Evolutionary conservation across 1,139 yeast species (phyloP), one percentile per base, ranked within the genome.

Genomic region (Kodamaea suecica): DNA sequence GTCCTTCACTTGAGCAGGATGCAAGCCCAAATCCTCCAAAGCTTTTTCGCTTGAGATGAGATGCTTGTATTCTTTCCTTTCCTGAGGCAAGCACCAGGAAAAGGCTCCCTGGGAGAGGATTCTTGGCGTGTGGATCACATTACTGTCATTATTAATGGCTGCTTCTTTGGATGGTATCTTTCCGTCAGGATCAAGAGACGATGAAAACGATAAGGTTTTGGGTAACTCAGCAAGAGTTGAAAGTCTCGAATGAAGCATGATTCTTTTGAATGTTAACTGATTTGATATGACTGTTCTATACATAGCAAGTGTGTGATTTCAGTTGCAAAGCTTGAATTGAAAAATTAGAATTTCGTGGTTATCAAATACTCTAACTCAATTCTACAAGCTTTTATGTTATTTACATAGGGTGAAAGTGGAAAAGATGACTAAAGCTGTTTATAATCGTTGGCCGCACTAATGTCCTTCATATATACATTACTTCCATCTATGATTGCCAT

Each of bases 1-100:
- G 26, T 69, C 63, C 3, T 66, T 52, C 9, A 55, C 55, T 29
- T 70, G 74, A 1, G 38, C 35, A 0, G 61, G 58, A 27, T 66
- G 68, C 27, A 85, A 53, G 1, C 82, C 83, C 38, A 85, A 62
- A 38, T 83, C 88, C 2, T 53, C 49, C 35, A 87, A 49, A 0
- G 95, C 95, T 1, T 60, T 59, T 0, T 71, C 71, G 20, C 92
- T 81, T 0, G 80, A 73, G 13, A 80, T 62, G 19, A 88, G 50
- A 41, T 79, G 74, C 43, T 65, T 57, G 50, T 79, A 78, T 34
- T 65, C 66, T 28, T 70, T 64, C 29, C 94, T 61, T 41, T 59
- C 56, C 33, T 80, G 84, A 0, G 95, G 96, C 5, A 73, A 49
- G 1, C 82, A 70, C 66, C 74, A 87, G 3, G 92, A 78, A 51